Conservation (phyloP, 495 filamentous ascomycete species). For the Letharia columbiana region DNA sequence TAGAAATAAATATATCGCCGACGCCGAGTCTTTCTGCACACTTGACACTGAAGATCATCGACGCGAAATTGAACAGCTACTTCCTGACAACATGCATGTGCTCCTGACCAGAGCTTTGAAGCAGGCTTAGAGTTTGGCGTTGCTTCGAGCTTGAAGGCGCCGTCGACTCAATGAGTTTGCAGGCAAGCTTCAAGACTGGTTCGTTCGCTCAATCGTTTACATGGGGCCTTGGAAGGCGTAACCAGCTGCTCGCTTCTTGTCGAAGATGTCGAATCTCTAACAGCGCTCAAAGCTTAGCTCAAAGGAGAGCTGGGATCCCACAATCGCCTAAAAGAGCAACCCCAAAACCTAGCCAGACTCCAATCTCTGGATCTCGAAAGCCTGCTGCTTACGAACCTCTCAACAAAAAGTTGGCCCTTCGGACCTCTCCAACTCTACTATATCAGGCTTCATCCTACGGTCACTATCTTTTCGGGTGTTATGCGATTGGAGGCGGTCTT, state of each 20-base stretch:
- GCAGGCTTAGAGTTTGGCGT: neutral
- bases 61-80: neutral
- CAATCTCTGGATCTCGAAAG: neutral
- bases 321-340: neutral
- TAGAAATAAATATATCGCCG: neutral
- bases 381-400: constrained; percentile 18
- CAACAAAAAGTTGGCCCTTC: constrained; percentile 18
- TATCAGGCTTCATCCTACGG: constrained; percentile 20
- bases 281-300: neutral
- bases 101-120: neutral
- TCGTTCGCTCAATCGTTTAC: neutral
- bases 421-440: constrained; percentile 16
- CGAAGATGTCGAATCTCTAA: constrained; percentile 1
- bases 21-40: too few species aligned
- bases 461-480: constrained; percentile 22
- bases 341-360: constrained; percentile 1
- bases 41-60: neutral
- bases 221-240: neutral
- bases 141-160: neutral
- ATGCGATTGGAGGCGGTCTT: constrained; percentile 13
- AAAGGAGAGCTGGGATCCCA: neutral
- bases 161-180: neutral
- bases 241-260: neutral
- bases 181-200: constrained; percentile 6
- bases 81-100: neutral